Conservation (phyloP, 2,329 filamentous ascomycete genomes). For the Hansfordia pulvinata region DNA sequence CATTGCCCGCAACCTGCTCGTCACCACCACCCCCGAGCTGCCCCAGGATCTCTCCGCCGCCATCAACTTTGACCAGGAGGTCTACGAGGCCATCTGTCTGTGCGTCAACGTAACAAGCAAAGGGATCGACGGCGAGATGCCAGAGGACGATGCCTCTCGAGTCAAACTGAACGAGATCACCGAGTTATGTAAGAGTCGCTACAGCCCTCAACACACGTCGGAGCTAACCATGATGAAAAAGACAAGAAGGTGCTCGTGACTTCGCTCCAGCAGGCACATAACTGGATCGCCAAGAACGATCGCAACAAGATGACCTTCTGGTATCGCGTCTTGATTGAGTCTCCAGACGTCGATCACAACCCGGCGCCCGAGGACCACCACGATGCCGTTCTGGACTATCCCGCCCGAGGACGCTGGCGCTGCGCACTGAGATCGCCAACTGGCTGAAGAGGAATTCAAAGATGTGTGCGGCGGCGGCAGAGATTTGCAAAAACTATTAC, state of each 20-base stretch:
- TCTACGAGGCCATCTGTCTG: constrained; percentile 51
- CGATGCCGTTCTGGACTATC: constrained; percentile 36
- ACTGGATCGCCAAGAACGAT: constrained; percentile 57
- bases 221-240: too few relatives aligned
- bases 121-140: constrained; percentile 49
- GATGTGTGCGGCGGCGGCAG: constrained; percentile 41
- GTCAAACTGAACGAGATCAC: constrained; percentile 47
- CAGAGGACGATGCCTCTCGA: constrained; percentile 41
- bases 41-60: constrained; percentile 53
- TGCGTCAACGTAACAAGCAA: constrained; percentile 56
- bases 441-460: constrained; percentile 49
- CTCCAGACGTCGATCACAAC: constrained; percentile 29
- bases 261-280: constrained; percentile 52
- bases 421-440: constrained; percentile 46
- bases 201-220: too few relatives aligned
- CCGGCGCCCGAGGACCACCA: constrained; percentile 31
- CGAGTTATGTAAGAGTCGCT: constrained; percentile 47
- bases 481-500: constrained; percentile 40
- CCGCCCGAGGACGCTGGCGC: constrained; percentile 38
- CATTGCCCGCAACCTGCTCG: constrained; percentile 50
- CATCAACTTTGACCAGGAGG: constrained; percentile 51
- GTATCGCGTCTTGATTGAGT: constrained; percentile 51
- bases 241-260: constrained; percentile 56
- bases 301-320: constrained; percentile 59
- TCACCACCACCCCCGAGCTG: constrained; percentile 49